These are phyloP conservation scores for Parasitella parasitica DNA, from an alignment of 371 early-diverging fungal species.

Conservation along the genomic window DNA sequence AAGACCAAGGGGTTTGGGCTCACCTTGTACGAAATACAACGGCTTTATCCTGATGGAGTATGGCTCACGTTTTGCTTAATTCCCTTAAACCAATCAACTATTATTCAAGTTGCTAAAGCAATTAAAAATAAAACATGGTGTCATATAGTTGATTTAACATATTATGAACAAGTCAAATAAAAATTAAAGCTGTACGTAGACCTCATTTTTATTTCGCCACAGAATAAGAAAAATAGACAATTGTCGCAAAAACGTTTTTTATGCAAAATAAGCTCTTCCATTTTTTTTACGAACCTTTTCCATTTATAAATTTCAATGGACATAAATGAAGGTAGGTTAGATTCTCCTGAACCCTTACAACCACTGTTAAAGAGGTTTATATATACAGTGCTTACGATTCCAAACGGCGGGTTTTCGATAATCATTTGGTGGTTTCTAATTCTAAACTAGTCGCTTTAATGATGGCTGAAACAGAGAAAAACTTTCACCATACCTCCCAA, in stretches of 20 bases:
- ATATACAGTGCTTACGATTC: too few species aligned
- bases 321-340: constrained; percentile 11
- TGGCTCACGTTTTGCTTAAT: constrained; percentile 13
- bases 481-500: too few species aligned
- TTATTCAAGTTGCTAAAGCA: constrained; percentile 10
- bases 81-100: constrained; percentile 11
- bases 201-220: not conserved
- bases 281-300: constrained; percentile 10
- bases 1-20: constrained; percentile 11
- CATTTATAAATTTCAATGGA: constrained; percentile 7
- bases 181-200: not conserved
- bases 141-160: too few species aligned
- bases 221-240: not conserved
- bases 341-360: constrained; percentile 15
- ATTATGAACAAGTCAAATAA: too few species aligned
- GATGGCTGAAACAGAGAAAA: too few species aligned
- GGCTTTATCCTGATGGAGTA: constrained; percentile 14
- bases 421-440: too few species aligned
- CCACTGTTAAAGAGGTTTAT: too few species aligned
- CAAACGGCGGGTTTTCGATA: too few species aligned
- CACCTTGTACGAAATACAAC: constrained; percentile 11
- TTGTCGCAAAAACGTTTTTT: not conserved
- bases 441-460: too few species aligned
- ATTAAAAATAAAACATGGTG: constrained; percentile 3
- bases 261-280: constrained; percentile 1